Base-by-base conservation (phyloP, 2,329 filamentous ascomycete genomes). In the Fusarium goolgardi region DNA sequence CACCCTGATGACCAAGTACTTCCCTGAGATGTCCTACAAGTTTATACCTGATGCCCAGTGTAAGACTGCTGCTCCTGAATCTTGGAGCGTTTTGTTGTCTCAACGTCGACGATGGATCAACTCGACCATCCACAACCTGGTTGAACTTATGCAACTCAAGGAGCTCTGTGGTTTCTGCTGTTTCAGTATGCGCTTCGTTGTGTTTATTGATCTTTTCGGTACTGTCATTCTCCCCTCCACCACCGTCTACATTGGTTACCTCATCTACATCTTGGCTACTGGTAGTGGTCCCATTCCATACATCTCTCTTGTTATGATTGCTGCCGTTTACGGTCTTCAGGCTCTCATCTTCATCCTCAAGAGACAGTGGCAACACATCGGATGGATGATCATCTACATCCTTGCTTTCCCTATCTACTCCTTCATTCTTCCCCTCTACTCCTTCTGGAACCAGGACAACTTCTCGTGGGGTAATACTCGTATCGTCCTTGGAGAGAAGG, bases 361-460 rank as follows among this genome's bases (percentile, higher is more conserved):
- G 83, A 87, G 96, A 53, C 93, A 98, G 80, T 99, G 96, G 96
- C 94, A 99, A 78, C 95, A 98, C 77, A 88, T 99, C 64, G 96
- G 96, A 71, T 99, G 96, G 96, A 98, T 99, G 94, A 91, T 99
- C 70, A 98, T 99, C 77, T 99, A 99, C 81, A 86, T 99, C 66
- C 73, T 96, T n/a, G 96, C 96, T 4, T 97, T 92, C 83, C 96
- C 96, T 0, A 91, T 99, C 72, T 97, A 95, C 83, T 96, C 91
- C 6, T 92, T 99, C 74, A 77, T 96, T 67, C 86, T 99, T 15
- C 96, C 96, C 1, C 82, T 99, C 67, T 99, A 98, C 83, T 97
- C 95, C 1, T 99, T 99, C 90, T 99, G 96, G 96, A 97, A 97
- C 81, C 94, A 97, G 79, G 96, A 99, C 80, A 95, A 99, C 81